Conservation (phyloP, 495 filamentous ascomycete genomes). For the Penicillium diatomitis region DNA sequence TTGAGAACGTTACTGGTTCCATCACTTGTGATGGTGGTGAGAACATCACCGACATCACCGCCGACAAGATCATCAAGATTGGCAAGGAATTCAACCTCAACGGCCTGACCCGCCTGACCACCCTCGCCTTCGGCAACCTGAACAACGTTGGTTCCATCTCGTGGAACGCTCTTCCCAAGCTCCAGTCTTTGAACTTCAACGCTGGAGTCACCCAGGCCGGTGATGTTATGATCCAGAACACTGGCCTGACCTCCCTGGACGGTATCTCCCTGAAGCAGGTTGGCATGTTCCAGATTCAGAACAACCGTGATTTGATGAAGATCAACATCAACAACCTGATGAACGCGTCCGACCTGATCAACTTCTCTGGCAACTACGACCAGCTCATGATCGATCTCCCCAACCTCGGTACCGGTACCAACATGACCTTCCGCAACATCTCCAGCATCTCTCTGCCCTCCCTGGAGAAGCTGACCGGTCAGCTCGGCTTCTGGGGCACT, state of each 20-base stretch:
- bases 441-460: constrained; percentile 64
- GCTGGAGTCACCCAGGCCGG: constrained; percentile 53
- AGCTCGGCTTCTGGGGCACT: constrained; percentile 78
- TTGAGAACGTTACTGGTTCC: constrained; percentile 58
- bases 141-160: constrained; percentile 52
- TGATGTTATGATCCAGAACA: constrained; percentile 70
- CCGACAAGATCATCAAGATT: constrained; percentile 38
- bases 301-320: constrained; percentile 61
- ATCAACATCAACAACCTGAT: constrained; percentile 62
- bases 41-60: constrained; percentile 46
- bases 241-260: constrained; percentile 60
- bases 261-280: constrained; percentile 67
- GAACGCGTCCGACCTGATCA: constrained; percentile 52
- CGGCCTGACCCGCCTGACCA: constrained; percentile 54
- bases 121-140: constrained; percentile 55
- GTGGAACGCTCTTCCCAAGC: constrained; percentile 63
- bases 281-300: constrained; percentile 62
- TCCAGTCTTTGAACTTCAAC: constrained; percentile 58
- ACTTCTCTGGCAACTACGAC: constrained; percentile 50
- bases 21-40: constrained; percentile 52
- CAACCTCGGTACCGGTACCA: constrained; percentile 64
- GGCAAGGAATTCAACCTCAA: constrained; percentile 57
- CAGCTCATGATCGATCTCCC: constrained; percentile 63
- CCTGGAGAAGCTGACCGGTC: constrained; percentile 65
- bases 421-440: constrained; percentile 86